phyloP scores from a whole-genome alignment of 345 rosid species.

The Acer negundo region DNA sequence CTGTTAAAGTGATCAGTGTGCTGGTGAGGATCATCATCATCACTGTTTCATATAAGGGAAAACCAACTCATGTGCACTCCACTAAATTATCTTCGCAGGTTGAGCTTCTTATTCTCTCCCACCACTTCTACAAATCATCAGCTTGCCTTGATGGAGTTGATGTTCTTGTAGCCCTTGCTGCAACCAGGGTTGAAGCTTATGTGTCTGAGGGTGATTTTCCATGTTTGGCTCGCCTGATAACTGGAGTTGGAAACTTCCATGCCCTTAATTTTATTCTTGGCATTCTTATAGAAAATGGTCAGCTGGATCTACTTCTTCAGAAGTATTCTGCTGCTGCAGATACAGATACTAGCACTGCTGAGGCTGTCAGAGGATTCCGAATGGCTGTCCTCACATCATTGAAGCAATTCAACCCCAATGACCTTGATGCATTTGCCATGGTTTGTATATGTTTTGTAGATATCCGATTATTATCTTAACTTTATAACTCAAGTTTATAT shows the following conservation, averaged over 20 bases:
- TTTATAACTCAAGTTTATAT: not conserved
- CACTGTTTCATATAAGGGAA: not conserved
- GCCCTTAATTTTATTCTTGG: slow-evolving; percentile 93
- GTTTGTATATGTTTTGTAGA: slow-evolving; percentile 42
- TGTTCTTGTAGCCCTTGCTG: slow-evolving; percentile 97
- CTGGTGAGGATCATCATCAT: not conserved
- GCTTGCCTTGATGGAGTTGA: slow-evolving; percentile 99
- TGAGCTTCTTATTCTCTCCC: slow-evolving; percentile 94
- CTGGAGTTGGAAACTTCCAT: slow-evolving; percentile 96
- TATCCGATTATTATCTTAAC: not conserved
- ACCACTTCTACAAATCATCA: slow-evolving; percentile 97
- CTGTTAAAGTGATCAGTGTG: not conserved
- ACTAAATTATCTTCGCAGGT: slow-evolving; percentile 53
- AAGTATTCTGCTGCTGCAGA: slow-evolving; percentile 94
- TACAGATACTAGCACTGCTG: slow-evolving; percentile 69
- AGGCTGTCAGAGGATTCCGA: slow-evolving; percentile 90
- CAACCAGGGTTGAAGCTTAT: slow-evolving; percentile 94
- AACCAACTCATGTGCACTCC: not conserved
- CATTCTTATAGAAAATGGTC: slow-evolving; percentile 93
- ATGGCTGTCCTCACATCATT: slow-evolving; percentile 96
- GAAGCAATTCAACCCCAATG: slow-evolving; percentile 88
- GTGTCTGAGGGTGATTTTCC: slow-evolving; percentile 92
- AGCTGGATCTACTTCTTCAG: slow-evolving; percentile 92
- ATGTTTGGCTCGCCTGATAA: slow-evolving; percentile 91
- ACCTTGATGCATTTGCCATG: slow-evolving; percentile 90